Evolutionary conservation across 2,329 filamentous ascomycete genomes (phyloP).

Genomic region (Colletotrichum sp.): DNA sequence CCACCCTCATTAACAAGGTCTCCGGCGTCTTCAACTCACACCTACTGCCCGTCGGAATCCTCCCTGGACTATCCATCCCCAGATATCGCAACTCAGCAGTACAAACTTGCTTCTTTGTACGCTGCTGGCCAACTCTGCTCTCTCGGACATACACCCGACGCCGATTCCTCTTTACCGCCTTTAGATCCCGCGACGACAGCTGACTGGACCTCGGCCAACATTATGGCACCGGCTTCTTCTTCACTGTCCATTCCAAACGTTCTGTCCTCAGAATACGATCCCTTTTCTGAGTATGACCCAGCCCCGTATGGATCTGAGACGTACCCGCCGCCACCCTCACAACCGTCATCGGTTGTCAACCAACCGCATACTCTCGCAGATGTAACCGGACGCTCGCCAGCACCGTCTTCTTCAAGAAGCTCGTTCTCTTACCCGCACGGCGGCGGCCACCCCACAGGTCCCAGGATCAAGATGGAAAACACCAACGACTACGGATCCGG

Average conservation of each 20-base stretch:
- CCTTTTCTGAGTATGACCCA: conserved; percentile 53
- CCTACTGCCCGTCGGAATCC: conserved; percentile 47
- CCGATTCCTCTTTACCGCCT: conserved; percentile 40
- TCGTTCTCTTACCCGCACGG: not conserved
- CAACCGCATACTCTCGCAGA: conserved; percentile 18
- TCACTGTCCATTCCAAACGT: conserved; percentile 49
- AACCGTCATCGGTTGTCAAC: conserved; percentile 23
- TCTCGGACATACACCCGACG: conserved; percentile 40
- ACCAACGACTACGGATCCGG: conserved; percentile 38
- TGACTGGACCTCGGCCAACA: conserved; percentile 46
- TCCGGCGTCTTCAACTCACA: conserved; percentile 47
- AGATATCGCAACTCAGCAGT: conserved; percentile 45
- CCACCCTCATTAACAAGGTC: conserved; percentile 52
- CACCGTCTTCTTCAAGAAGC: not conserved
- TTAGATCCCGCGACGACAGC: conserved; percentile 46
- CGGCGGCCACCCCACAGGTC: conserved; percentile 2
- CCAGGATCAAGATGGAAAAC: conserved; percentile 45
- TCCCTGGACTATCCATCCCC: conserved; percentile 53
- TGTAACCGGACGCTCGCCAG: not conserved
- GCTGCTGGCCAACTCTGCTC: conserved; percentile 42
- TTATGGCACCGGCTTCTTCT: conserved; percentile 44
- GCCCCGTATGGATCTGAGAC: conserved; percentile 51
- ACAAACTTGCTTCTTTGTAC: conserved; percentile 48
- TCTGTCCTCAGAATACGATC: conserved; percentile 55
- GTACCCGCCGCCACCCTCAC: conserved; percentile 46